Evolutionary conservation across 1,284 basidiomycete species (phyloP).

Genomic region (Pyrrhoderma noxium): DNA sequence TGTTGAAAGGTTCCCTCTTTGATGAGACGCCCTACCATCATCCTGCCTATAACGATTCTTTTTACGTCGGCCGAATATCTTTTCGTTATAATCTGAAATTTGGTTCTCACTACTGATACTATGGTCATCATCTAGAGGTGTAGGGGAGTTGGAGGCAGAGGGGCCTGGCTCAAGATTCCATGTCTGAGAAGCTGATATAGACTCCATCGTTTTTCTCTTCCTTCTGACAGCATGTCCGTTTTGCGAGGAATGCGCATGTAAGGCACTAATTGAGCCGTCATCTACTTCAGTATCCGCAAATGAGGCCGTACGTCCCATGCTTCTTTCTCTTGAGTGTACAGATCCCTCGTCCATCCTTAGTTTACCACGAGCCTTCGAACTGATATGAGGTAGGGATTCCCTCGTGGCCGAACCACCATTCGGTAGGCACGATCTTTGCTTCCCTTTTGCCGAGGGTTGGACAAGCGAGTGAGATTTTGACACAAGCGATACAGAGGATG

Average conservation of each 20-base stretch:
- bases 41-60: background rate
- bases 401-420: background rate
- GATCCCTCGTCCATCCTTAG: background rate
- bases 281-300: background rate
- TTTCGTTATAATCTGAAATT: too few relatives aligned
- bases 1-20: background rate
- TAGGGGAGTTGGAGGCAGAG: background rate
- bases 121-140: background rate
- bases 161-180: too few relatives aligned
- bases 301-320: too few relatives aligned
- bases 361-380: conserved; percentile 3
- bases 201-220: background rate
- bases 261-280: background rate
- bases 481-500: too few relatives aligned
- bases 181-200: background rate
- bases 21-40: background rate
- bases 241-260: background rate
- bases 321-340: too few relatives aligned
- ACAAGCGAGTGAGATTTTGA: too few relatives aligned
- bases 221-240: too few relatives aligned
- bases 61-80: background rate
- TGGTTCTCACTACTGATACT: background rate
- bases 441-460: conserved; percentile 24
- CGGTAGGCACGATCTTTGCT: conserved; percentile 24
- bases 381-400: background rate